Percentiles rank a stretch among this genome's conserved stretches.
These are phyloP conservation scores for Erythrobasidium hasegawianum DNA, from an alignment of 1,284 basidiomycete genomes.

Conservation along the genomic window DNA sequence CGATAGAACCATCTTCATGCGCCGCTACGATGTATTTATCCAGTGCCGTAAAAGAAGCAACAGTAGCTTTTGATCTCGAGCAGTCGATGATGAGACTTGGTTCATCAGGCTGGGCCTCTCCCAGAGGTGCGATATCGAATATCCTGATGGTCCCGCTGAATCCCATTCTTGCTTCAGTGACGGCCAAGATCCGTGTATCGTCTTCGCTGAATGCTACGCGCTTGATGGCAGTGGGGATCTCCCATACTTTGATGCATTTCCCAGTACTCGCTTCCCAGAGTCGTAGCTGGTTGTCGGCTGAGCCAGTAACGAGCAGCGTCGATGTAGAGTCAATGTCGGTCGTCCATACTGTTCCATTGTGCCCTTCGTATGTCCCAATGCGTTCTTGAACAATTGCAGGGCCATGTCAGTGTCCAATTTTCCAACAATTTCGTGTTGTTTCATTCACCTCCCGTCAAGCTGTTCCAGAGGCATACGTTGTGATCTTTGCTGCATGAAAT, in stretches of 20 bases:
- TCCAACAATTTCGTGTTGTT: too few species aligned
- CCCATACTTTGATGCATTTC: slow-evolving; percentile 83
- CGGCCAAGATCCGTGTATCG: slow-evolving; percentile 73
- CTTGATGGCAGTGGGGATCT: slow-evolving; percentile 97
- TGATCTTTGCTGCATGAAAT: slow-evolving; percentile 96
- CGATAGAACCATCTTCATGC: slow-evolving; percentile 94
- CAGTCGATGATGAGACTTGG: slow-evolving; percentile 77
- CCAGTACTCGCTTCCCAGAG: slow-evolving; percentile 88
- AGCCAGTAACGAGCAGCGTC: slow-evolving; percentile 78
- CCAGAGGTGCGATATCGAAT: slow-evolving; percentile 80
- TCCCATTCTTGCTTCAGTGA: slow-evolving; percentile 97
- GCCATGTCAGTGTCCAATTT: too few species aligned
- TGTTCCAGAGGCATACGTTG: slow-evolving; percentile 82
- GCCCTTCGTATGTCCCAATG: slow-evolving; percentile 91
- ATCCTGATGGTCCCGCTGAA: slow-evolving; percentile 76
- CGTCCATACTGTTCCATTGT: slow-evolving; percentile 96
- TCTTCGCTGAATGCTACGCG: slow-evolving; percentile 86
- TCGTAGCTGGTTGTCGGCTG: slow-evolving; percentile 80
- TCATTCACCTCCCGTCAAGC: not conserved
- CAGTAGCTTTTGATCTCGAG: slow-evolving; percentile 89
- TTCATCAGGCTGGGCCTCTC: slow-evolving; percentile 61
- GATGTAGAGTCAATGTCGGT: slow-evolving; percentile 89
- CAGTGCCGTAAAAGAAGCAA: slow-evolving; percentile 81
- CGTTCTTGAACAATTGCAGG: too few species aligned
- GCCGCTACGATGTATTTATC: slow-evolving; percentile 80